phyloP scores from a whole-genome alignment of 208 protist genomes.

The Dictyostelium gargantuum region DNA sequence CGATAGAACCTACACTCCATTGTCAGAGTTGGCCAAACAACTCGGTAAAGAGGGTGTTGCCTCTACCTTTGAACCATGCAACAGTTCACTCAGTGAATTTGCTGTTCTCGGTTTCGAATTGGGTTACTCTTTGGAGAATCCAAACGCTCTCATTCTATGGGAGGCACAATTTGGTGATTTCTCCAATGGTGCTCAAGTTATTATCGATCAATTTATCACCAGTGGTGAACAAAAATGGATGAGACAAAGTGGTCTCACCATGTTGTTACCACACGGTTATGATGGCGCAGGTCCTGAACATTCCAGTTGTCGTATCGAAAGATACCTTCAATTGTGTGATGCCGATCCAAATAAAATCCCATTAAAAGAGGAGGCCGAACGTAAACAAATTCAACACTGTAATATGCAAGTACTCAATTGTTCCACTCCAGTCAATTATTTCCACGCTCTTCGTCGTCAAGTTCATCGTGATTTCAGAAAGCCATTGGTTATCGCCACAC shows the following conservation, averaged over 20 bases:
- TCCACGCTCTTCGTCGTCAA: constrained; percentile 98
- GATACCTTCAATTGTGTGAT: constrained; percentile 96
- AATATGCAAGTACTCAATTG: constrained; percentile 92
- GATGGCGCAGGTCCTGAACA: constrained; percentile 97
- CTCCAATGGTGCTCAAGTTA: constrained; percentile 97
- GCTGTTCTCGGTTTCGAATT: constrained; percentile 97
- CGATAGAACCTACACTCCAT: constrained; percentile 66
- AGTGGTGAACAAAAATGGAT: constrained; percentile 97
- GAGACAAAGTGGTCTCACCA: constrained; percentile 93
- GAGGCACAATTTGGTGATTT: constrained; percentile 99
- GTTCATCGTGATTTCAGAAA: constrained; percentile 97
- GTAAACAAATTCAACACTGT: constrained; percentile 80
- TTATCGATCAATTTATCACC: constrained; percentile 96
- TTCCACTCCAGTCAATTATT: constrained; percentile 98
- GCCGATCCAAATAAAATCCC: constrained; percentile 91
- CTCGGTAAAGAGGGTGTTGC: constrained; percentile 81
- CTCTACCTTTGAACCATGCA: constrained; percentile 91
- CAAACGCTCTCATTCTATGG: constrained; percentile 96
- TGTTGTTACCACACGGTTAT: constrained; percentile 98
- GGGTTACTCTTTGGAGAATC: constrained; percentile 94
- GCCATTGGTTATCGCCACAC: constrained; percentile 92
- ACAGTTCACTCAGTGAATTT: constrained; percentile 96
- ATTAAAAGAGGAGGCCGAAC: constrained; percentile 77
- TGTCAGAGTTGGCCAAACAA: constrained; percentile 83
- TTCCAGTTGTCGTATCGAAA: constrained; percentile 95